Percentiles rank a stretch among this genome's conserved stretches.
These are phyloP conservation scores for Tuber calosporum DNA, from an alignment of 495 filamentous ascomycete species.

Conservation along the genomic window DNA sequence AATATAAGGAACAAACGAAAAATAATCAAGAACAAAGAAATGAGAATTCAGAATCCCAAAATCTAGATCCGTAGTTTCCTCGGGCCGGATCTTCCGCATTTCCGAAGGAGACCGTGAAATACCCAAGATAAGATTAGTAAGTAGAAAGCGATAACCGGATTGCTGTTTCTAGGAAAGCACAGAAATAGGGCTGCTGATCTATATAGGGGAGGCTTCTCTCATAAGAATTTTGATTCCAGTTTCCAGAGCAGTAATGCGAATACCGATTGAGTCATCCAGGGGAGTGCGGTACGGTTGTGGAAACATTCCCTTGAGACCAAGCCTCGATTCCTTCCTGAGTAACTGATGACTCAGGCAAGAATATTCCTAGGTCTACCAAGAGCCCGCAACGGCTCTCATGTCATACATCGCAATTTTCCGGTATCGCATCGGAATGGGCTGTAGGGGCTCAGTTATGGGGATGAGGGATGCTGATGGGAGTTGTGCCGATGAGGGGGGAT, in stretches of 20 bases:
- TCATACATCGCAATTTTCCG: not conserved
- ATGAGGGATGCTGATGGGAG: not conserved
- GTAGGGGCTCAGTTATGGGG: not conserved
- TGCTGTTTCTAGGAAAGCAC: not conserved
- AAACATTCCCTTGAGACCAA: not conserved
- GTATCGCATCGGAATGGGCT: not conserved
- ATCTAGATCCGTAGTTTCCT: not conserved
- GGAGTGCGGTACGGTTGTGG: not conserved
- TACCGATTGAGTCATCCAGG: not conserved
- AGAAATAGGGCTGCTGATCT: not conserved
- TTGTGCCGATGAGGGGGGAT: no score
- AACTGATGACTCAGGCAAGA: not conserved
- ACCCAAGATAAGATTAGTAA: not conserved
- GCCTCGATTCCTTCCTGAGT: not conserved
- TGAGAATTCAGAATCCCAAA: not conserved
- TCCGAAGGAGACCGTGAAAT: not conserved
- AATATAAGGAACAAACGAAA: not conserved
- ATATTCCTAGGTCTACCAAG: not conserved
- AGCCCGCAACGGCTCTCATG: not conserved
- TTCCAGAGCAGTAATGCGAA: not conserved
- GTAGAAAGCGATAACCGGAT: not conserved
- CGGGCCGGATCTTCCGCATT: not conserved
- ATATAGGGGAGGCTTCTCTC: not conserved
- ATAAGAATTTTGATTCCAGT: no score
- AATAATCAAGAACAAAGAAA: not conserved